phyloP scores from a whole-genome alignment of 2,329 filamentous ascomycete species.

The Fusarium sp. region DNA sequence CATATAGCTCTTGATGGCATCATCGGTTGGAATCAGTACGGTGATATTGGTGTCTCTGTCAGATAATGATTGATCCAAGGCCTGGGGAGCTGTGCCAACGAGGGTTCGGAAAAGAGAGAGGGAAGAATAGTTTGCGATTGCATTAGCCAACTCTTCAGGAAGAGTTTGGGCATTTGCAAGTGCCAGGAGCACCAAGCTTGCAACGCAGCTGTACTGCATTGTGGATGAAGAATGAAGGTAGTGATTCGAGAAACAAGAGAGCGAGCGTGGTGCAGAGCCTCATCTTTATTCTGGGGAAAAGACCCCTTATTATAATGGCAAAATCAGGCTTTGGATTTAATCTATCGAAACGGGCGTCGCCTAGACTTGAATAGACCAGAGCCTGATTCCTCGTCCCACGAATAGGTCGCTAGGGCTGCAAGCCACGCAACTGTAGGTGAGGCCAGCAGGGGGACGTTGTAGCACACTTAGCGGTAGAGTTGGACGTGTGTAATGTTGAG shows the following conservation, averaged over 20 bases:
- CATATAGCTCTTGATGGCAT: conserved; percentile 33
- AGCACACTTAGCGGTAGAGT: not conserved
- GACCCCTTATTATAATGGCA: not conserved
- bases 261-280: not conserved
- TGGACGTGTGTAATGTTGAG: not conserved
- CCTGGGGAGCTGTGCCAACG: conserved; percentile 1
- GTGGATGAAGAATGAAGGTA: not conserved
- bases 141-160: conserved; percentile 17
- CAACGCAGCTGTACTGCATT: conserved; percentile 10
- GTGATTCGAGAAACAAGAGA: not conserved
- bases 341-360: not conserved
- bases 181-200: conserved; percentile 4
- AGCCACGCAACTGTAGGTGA: conserved; percentile 12
- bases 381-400: conserved; percentile 3
- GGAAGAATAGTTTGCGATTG: conserved; percentile 20
- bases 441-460: not conserved
- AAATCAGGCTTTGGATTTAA: not conserved
- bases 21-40: conserved; percentile 35
- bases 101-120: conserved; percentile 35
- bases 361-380: not conserved
- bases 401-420: not conserved
- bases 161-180: conserved; percentile 18
- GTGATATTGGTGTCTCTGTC: conserved; percentile 29
- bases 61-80: conserved; percentile 5
- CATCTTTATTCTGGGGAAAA: too few relatives aligned